phyloP scores from a whole-genome alignment of 2,329 filamentous ascomycete genomes.

The Nemania sp. region DNA sequence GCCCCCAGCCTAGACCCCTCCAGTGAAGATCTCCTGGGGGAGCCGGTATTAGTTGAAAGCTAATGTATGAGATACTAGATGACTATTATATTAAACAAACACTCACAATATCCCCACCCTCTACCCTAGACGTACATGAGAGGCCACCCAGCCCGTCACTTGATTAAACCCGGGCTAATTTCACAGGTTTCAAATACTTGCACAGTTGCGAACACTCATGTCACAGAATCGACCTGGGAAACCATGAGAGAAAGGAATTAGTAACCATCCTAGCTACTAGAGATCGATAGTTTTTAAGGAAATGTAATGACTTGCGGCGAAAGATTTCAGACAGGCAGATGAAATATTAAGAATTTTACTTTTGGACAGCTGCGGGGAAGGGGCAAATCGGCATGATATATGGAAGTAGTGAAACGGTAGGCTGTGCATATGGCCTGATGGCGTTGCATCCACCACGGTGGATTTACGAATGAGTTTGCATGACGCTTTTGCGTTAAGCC shows the following conservation, averaged over 20 bases:
- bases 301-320: no score
- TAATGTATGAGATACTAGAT: neutral
- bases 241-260: no score
- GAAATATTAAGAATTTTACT: neutral
- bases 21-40: neutral
- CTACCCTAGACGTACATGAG: neutral
- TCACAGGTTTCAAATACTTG: neutral
- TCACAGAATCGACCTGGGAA: no score
- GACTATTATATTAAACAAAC: neutral
- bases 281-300: no score
- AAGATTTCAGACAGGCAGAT: neutral
- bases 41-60: neutral
- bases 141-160: neutral
- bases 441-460: neutral
- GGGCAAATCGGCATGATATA: neutral
- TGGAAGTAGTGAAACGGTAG: neutral
- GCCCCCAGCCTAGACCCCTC: neutral
- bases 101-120: neutral
- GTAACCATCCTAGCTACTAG: no score
- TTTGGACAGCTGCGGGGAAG: neutral
- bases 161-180: neutral
- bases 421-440: neutral
- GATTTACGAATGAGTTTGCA: neutral
- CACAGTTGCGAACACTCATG: neutral
- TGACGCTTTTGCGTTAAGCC: neutral